Evolutionary conservation across 495 filamentous ascomycete species (phyloP), one percentile per base, ranked within the genome.

Genomic region (Talaromyces wortmannii): DNA sequence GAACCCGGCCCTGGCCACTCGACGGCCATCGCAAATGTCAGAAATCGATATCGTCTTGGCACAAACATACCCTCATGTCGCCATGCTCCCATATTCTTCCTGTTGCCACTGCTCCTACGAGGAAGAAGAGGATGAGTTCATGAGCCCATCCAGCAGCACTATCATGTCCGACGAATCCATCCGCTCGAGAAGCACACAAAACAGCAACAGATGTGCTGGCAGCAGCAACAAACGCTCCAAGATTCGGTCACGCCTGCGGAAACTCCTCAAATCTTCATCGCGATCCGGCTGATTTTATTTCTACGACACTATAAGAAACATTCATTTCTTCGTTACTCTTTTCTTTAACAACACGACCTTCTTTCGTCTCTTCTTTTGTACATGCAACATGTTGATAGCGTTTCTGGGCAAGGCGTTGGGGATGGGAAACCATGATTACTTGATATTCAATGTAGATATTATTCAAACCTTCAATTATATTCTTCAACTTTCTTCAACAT

Each of bases 101-200:
- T 56, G 55, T 23, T 36, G 23, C 7, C 55, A 56, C 55, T 56
- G 55, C 48, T 50, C 23, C 55, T 52, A 51, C 47, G 32, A 42
- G 12, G 55, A 56, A 11, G 48, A 53, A 45, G 52, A 52, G 12
- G 23, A 52, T 11, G 29, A 52, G 6, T 17, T 42, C 13, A 29
- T 23, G 13, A 45, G 42, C 45, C 52, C 52, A 13, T 5, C 52
- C 12, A 53, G 50, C 16, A 42, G 30, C 43, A 46, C 6, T 10
- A 45, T 42, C 17, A 31, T 42, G 5, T 45, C 44, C 16, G 29
- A 36, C 2, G 29, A 17, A 1, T 46, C 43, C 2, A n/a, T 13
- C 36, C 36, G 10, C 7, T 31, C 43, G 52, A 36, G 15, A 23
- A 17, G n/a, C 29, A 53, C 16, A 13, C 44, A 29, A 52, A 52